Evolutionary conservation across 441 rosid species (phyloP).

Genomic region (Eutrema salsugineum): DNA sequence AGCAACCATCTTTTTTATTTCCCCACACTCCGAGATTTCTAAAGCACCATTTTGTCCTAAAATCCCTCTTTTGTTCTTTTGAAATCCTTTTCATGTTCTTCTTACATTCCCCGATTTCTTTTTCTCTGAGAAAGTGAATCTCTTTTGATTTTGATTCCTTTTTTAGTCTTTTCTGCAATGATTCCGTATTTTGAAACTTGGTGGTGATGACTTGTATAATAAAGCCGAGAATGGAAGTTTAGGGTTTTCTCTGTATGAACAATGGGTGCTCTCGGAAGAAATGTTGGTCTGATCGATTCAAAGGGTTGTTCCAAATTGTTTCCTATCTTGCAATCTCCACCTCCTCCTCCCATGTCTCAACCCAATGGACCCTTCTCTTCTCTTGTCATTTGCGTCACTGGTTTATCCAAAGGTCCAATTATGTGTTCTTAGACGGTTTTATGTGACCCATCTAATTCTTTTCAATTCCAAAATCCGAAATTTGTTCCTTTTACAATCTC

Average conservation of each 20-base stretch:
- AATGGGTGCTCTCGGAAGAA: slow-evolving; percentile 49
- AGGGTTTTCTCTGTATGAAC: neutral
- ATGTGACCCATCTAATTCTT: neutral
- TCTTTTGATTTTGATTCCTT: slow-evolving; percentile 19
- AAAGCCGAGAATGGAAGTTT: neutral
- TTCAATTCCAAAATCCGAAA: neutral
- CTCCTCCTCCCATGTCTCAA: slow-evolving; percentile 42
- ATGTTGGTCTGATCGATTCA: slow-evolving; percentile 59
- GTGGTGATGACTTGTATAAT: neutral
- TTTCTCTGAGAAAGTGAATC: slow-evolving; percentile 23
- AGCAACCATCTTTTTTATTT: slow-evolving; percentile 20
- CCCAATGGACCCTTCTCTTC: slow-evolving; percentile 65
- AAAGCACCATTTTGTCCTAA: slow-evolving; percentile 30
- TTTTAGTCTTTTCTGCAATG: slow-evolving; percentile 28
- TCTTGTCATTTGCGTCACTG: slow-evolving; percentile 89
- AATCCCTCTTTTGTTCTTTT: neutral
- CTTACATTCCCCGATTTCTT: slow-evolving; percentile 25
- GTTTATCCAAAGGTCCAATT: slow-evolving; percentile 80
- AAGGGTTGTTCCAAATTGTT: slow-evolving; percentile 85
- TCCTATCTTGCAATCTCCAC: slow-evolving; percentile 52
- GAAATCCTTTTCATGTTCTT: slow-evolving; percentile 26
- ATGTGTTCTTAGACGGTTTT: neutral
- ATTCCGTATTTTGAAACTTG: slow-evolving; percentile 30
- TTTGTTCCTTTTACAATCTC: neutral
- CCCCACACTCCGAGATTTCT: slow-evolving; percentile 21